Percentiles rank a stretch among this genome's conserved stretches.
phyloP scores from a whole-genome alignment of 176 grass and related monocot species.

The Themeda triandra region DNA sequence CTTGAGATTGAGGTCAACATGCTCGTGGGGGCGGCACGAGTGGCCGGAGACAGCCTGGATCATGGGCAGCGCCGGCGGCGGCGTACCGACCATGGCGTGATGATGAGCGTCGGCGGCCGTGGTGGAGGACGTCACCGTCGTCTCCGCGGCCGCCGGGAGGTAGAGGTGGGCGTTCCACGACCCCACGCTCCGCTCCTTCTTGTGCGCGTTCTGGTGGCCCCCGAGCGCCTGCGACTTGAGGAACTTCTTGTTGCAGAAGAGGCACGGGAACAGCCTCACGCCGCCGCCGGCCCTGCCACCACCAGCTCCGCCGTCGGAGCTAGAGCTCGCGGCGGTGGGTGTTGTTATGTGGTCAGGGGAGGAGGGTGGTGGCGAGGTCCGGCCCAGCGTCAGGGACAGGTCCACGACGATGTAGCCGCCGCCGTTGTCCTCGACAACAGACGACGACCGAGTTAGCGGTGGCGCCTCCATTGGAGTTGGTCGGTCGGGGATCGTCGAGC shows the following conservation, averaged over 20 bases:
- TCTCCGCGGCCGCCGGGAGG: neutral
- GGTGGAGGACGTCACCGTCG: neutral
- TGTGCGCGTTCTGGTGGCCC: conserved; percentile 96
- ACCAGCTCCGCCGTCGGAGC: neutral
- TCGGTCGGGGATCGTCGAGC: neutral
- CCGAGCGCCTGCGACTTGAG: conserved; percentile 98
- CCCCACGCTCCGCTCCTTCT: conserved; percentile 71
- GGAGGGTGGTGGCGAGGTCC: neutral
- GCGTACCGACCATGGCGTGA: neutral
- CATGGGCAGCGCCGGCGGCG: neutral
- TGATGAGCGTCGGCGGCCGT: neutral
- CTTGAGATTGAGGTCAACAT: conserved; percentile 57
- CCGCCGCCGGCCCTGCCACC: neutral
- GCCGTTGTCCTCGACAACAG: neutral
- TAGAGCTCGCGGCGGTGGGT: neutral
- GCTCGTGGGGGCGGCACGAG: conserved; percentile 31
- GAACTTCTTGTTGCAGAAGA: conserved; percentile 98
- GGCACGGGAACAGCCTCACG: conserved; percentile 86
- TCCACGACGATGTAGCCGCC: neutral
- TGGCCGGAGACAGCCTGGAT: conserved; percentile 30
- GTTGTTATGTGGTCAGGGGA: neutral
- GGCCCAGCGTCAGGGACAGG: conserved; percentile 50
- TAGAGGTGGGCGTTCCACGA: conserved; percentile 78
- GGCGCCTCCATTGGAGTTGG: conserved; percentile 17
- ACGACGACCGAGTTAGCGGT: neutral